phyloP scores from a whole-genome alignment of 352 stramenopile species.

The Globisporangium uncinulatum region DNA sequence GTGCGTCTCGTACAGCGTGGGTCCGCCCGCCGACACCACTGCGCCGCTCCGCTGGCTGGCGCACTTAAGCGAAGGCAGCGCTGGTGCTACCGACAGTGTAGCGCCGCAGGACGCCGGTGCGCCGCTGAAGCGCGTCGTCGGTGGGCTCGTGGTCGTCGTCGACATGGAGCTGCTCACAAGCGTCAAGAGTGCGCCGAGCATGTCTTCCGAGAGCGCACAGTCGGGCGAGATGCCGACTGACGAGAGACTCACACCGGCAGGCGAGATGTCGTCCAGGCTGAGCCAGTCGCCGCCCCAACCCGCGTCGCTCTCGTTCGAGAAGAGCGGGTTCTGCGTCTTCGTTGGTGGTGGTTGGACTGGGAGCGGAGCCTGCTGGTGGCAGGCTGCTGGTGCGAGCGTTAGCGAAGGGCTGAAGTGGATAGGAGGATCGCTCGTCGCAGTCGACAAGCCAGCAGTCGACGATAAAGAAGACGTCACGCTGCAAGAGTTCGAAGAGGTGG shows the following conservation, averaged over 20 bases:
- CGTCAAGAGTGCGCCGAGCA: slow-evolving; percentile 25
- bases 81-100: not conserved
- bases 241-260: slow-evolving; percentile 4
- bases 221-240: slow-evolving; percentile 2
- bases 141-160: slow-evolving; percentile 9
- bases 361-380: not conserved
- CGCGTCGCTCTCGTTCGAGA: slow-evolving; percentile 11
- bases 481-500: not conserved
- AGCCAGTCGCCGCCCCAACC: slow-evolving; percentile 7
- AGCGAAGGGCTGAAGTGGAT: not conserved
- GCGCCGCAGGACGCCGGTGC: not conserved
- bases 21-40: not conserved
- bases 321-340: slow-evolving; percentile 10
- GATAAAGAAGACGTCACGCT: not conserved
- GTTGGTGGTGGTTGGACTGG: not conserved
- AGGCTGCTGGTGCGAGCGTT: not conserved
- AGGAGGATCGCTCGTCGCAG: not conserved
- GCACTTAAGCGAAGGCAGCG: not conserved
- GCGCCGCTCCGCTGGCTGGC: not conserved
- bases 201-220: slow-evolving; percentile 21
- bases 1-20: slow-evolving; percentile 29
- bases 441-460: not conserved
- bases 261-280: slow-evolving; percentile 8
- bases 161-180: slow-evolving; percentile 33
- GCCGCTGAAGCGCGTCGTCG: not conserved